Evolutionary conservation across 1,284 basidiomycete species (phyloP), one percentile per base, ranked within the genome.

Genomic region (Melampsora larici-populina): DNA sequence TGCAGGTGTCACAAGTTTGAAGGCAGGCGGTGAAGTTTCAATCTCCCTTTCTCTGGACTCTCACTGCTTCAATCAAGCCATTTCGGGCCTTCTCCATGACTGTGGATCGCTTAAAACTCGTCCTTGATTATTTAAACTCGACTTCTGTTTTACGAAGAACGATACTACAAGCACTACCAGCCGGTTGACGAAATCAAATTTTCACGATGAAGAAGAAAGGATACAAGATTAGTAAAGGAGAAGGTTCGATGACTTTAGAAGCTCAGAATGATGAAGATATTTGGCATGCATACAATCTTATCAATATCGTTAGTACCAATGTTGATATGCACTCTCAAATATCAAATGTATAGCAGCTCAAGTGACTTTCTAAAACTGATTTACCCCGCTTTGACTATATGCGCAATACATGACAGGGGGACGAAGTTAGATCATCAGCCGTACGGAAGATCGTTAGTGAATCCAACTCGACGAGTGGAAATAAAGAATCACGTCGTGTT

Each of bases 241-340:
- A 63, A 6, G 73, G 73, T 4, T 69, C 40, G 21, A 58, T 74
- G 29, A 71, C 72, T 36, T 48, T 74, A 46, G 58, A 74, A 78
- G 76, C 76, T 26, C 62, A 74, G 29, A 71, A 66, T 58, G 70
- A 71, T 36, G 70, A 70, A 66, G 70, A 68, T 55, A 69, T 74
- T 68, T 78, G 69, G 69, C 76, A 70, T 63, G 70, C 69, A 24
- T 78, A 71, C 24, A 78, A 71, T 58, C 51, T 78, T 1, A 65
- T 74, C 40, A 36, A 51, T 21, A 64, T 78, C 49, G 70, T 78
- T 65, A 55, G 51, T 55, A 8, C 9, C 1, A 7, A 55, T 21
- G 0, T 55, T 26, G 51, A 26, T 3, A 36, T 21, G 9, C 7
- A 55, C 51, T 7, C 18, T n/a, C n/a, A n/a, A n/a, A n/a, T n/a